Conservation (phyloP, 2,329 filamentous ascomycete species). For the Coniosporium tulheliwenetii region DNA sequence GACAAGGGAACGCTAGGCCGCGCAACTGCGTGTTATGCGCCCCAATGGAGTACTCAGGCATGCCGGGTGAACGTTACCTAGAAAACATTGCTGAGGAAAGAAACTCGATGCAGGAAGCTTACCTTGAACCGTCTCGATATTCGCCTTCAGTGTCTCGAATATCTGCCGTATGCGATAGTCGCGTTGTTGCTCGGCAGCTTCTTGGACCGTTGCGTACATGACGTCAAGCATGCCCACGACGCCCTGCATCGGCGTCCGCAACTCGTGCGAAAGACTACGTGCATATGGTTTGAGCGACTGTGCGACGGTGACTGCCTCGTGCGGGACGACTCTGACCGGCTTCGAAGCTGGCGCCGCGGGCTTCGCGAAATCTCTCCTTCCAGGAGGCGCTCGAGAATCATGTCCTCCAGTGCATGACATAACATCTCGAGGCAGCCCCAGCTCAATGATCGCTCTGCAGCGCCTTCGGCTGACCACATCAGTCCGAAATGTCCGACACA, state of each 20-base stretch:
- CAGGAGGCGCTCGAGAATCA: constrained; percentile 43
- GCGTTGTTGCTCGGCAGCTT: constrained; percentile 42
- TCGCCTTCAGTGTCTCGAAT: constrained; percentile 47
- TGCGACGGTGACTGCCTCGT: constrained; percentile 39
- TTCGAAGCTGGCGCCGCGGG: constrained; percentile 4
- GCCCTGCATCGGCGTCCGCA: constrained; percentile 61
- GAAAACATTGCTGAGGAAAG: background rate
- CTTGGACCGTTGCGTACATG: constrained; percentile 57
- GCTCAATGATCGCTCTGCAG: constrained; percentile 36
- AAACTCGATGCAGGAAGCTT: constrained; percentile 6
- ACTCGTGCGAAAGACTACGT: constrained; percentile 55
- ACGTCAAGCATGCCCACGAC: constrained; percentile 64
- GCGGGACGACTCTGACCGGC: constrained; percentile 31
- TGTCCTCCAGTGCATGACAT: constrained; percentile 51
- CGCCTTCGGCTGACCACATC: constrained; percentile 52
- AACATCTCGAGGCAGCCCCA: constrained; percentile 56
- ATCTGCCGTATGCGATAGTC: constrained; percentile 36
- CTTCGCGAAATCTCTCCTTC: constrained; percentile 34
- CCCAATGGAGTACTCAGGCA: too few species aligned
- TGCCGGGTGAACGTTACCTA: too few species aligned
- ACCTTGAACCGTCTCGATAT: constrained; percentile 58
- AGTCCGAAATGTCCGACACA: constrained; percentile 57
- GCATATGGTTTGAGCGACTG: constrained; percentile 58
- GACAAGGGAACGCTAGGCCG: too few species aligned
- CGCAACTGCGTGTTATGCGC: too few species aligned